These are phyloP conservation scores for Crinitomyces ghanaensis DNA, from an alignment of 805 yeast genomes.

Conservation along the genomic window DNA sequence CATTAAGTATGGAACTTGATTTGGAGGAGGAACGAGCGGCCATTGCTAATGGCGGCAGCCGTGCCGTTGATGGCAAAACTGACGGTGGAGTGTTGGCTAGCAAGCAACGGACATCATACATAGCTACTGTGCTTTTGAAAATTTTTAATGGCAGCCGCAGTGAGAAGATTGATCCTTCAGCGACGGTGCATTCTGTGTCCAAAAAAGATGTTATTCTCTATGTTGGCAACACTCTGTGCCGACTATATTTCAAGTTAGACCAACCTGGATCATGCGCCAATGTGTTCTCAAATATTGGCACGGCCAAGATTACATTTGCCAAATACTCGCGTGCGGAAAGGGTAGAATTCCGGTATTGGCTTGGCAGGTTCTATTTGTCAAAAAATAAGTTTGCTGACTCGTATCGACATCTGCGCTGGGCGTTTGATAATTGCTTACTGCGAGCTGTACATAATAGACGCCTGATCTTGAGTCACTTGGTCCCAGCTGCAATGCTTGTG, in stretches of 20 bases:
- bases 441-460: constrained; percentile 26
- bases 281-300: constrained; percentile 47
- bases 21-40: constrained; percentile 13
- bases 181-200: constrained; percentile 4
- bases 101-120: constrained; percentile 28
- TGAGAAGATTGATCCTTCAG: constrained; percentile 25
- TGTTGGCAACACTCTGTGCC: constrained; percentile 44
- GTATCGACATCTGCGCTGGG: constrained; percentile 44
- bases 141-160: constrained; percentile 52
- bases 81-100: too few relatives aligned
- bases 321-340: constrained; percentile 37
- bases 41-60: too few relatives aligned
- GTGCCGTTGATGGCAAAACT: too few relatives aligned
- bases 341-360: constrained; percentile 43
- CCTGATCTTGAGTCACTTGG: constrained; percentile 35
- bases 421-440: constrained; percentile 33
- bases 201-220: constrained; percentile 42
- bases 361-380: constrained; percentile 45
- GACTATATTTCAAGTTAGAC: constrained; percentile 36
- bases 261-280: constrained; percentile 29
- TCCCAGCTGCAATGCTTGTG: constrained; percentile 43
- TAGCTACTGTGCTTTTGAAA: constrained; percentile 44
- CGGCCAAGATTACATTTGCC: constrained; percentile 33
- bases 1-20: constrained; percentile 12
- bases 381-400: constrained; percentile 42